Base-by-base conservation (phyloP, 2,329 filamentous ascomycete species). In the Penicillium freii region DNA sequence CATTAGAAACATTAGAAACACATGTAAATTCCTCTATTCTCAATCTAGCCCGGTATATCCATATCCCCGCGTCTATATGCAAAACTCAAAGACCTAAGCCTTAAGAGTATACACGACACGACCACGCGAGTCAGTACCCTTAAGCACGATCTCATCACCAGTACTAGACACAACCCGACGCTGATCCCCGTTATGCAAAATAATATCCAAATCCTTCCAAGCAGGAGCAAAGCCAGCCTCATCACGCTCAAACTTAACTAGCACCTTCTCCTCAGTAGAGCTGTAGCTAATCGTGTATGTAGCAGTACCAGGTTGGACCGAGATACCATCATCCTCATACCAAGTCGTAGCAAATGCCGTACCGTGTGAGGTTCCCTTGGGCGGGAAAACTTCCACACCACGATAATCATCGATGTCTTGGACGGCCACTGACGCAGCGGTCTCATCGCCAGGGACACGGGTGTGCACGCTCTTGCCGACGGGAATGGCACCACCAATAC, bases 311-410 rank as follows among this genome's bases (percentile, higher is more conserved):
- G 76, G 71, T 5, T 71, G 58, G 8, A 77, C 74, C 9, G 81
- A 80, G 29, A 84, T 77, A 0, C 82, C 83, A 68, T 86, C 82
- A 59, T 86, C 83, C 66, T 86, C 83, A 47, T 78, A 78, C 82
- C 83, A 86, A 0, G 71, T 77, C 15, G 71, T 77, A 17, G 58
- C 59, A 58, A 75, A 81, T 8, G 69, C 73, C 15, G 66, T 69
- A 0, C 71, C 77, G 39, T 75, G 69, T 2, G 72, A 77, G 25
- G 70, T 75, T 0, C 73, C 74, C 27, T 71, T 69, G 0, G 82
- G 78, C 3, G 83, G 83, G 66, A 85, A 85, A 23, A 86, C 78
- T 66, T 86, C 83, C 0, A 85, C 73, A 1, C 77, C 83, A 7
- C 83, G 76, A 61, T 81, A 84, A 60, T 85, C 81, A 57, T 86